Conservation (phyloP, 768 basidiomycete species). For the Nidularia pulvinata region DNA sequence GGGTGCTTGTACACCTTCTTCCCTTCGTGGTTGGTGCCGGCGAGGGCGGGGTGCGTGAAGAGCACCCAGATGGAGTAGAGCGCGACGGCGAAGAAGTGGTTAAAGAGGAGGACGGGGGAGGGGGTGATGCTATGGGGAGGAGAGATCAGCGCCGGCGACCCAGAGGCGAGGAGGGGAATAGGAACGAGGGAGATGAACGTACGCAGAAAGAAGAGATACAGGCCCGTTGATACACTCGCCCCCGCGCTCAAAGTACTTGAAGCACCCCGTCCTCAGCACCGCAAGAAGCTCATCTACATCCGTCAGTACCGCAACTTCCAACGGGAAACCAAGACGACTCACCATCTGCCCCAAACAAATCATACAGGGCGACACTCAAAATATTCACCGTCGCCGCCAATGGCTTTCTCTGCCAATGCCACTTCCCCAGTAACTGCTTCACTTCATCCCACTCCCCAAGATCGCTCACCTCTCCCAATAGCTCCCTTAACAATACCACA, state of each 20-base stretch:
- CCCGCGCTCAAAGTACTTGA: slow-evolving; percentile 96
- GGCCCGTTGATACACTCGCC: slow-evolving; percentile 89
- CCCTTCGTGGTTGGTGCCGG: slow-evolving; percentile 17
- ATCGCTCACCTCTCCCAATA: slow-evolving; percentile 49
- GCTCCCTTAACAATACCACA: slow-evolving; percentile 67
- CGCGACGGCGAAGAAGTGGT: slow-evolving; percentile 96
- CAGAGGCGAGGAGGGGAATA: too few relatives aligned
- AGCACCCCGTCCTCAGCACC: slow-evolving; percentile 82
- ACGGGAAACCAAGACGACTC: slow-evolving; percentile 21
- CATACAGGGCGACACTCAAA: slow-evolving; percentile 90
- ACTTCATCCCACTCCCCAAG: slow-evolving; percentile 52
- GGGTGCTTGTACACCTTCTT: slow-evolving; percentile 42
- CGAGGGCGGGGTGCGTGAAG: slow-evolving; percentile 55
- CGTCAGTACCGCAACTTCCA: slow-evolving; percentile 2
- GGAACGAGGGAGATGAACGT: slow-evolving; percentile 17
- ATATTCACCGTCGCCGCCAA: slow-evolving; percentile 90
- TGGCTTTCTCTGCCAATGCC: slow-evolving; percentile 89
- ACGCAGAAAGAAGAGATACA: slow-evolving; percentile 90
- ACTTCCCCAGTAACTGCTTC: slow-evolving; percentile 53
- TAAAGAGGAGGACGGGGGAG: slow-evolving; percentile 77
- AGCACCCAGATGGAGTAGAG: slow-evolving; percentile 93
- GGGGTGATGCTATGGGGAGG: slow-evolving; percentile 69
- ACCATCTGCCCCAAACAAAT: slow-evolving; percentile 95
- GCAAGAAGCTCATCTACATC: slow-evolving; percentile 55
- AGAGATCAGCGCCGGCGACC: slow-evolving; percentile 1